These are phyloP conservation scores for Forsythia viridissima DNA, from an alignment of 257 asterid species.

Conservation along the genomic window DNA sequence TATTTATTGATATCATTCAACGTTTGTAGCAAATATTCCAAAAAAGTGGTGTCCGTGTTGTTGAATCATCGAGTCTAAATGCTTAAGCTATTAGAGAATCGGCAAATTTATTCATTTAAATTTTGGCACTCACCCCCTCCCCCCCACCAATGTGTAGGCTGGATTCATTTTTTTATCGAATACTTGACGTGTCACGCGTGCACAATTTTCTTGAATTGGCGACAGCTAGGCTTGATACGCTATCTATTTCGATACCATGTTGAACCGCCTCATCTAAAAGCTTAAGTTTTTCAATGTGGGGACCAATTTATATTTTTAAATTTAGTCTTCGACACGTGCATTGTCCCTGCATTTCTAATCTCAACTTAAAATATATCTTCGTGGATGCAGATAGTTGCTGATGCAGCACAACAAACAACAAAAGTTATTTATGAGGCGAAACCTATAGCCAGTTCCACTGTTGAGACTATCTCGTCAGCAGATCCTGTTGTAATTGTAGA, in stretches of 20 bases:
- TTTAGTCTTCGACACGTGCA: background rate
- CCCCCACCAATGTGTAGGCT: background rate
- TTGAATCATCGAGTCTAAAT: background rate
- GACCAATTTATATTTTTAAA: background rate
- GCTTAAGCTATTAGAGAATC: too few relatives aligned
- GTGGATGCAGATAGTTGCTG: conserved; percentile 71
- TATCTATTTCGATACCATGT: background rate
- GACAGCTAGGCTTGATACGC: background rate
- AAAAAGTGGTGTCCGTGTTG: too few relatives aligned
- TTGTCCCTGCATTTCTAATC: background rate
- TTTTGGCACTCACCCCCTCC: background rate
- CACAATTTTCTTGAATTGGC: background rate
- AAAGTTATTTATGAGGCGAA: conserved; percentile 75
- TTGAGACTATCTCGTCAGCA: conserved; percentile 71
- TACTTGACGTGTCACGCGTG: too few relatives aligned
- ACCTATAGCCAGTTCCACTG: conserved; percentile 82
- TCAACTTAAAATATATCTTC: conserved; percentile 12
- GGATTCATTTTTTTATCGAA: too few relatives aligned
- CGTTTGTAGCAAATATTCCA: too few relatives aligned
- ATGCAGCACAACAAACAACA: conserved; percentile 84
- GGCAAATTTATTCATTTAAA: background rate
- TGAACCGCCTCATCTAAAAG: background rate
- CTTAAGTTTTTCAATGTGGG: background rate
- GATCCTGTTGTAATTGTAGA: conserved; percentile 68
- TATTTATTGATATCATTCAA: too few relatives aligned